Conservation (phyloP, 768 basidiomycete species). For the Rhodotorula babjevae region DNA sequence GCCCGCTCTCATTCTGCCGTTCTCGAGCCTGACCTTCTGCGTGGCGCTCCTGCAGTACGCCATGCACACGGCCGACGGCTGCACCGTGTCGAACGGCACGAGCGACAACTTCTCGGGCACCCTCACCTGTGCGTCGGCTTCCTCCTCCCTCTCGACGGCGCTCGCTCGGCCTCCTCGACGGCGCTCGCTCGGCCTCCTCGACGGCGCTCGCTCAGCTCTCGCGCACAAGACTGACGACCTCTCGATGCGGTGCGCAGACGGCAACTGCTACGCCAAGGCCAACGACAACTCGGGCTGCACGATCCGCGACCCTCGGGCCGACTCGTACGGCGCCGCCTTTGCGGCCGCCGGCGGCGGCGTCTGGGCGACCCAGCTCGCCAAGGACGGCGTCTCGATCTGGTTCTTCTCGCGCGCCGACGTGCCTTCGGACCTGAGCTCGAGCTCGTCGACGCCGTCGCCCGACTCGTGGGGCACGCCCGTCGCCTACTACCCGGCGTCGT, state of each 20-base stretch:
- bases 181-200: no score
- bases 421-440: not conserved
- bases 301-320: slow-evolving; percentile 22
- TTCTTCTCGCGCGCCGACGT: slow-evolving; percentile 52
- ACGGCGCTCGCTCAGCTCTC: no score
- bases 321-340: slow-evolving; percentile 51
- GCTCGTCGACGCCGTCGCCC: slow-evolving; percentile 45
- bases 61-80: slow-evolving; percentile 61
- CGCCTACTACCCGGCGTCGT: slow-evolving; percentile 56
- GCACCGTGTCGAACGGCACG: slow-evolving; percentile 18
- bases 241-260: slow-evolving; percentile 1
- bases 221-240: not conserved
- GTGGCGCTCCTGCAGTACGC: slow-evolving; percentile 46
- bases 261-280: slow-evolving; percentile 15
- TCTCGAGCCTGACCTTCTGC: not conserved
- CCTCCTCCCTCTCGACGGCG: no score
- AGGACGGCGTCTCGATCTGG: slow-evolving; percentile 55
- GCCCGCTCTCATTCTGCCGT: not conserved
- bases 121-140: not conserved
- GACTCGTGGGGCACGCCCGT: slow-evolving; percentile 56
- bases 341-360: slow-evolving; percentile 53
- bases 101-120: slow-evolving; percentile 22
- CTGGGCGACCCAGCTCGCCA: slow-evolving; percentile 51
- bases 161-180: no score
- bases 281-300: slow-evolving; percentile 28